A percentile compares a stretch with the other conserved stretches of the same genome.
These are phyloP conservation scores for Chenopodium album DNA, from an alignment of 148 eudicot genomes.

Conservation along the genomic window DNA sequence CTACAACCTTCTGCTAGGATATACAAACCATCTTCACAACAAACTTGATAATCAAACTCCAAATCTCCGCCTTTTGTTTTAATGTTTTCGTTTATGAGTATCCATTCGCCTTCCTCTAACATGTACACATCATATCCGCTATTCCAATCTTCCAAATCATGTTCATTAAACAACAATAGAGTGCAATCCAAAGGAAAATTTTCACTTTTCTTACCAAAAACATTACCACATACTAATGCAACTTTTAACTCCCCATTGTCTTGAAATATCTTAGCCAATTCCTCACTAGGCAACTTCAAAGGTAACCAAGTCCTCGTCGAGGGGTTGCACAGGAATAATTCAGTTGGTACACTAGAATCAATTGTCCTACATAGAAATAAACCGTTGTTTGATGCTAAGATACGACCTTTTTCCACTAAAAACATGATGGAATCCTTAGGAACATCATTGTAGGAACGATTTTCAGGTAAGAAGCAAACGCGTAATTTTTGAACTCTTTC, in stretches of 20 bases:
- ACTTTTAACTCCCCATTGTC: background rate
- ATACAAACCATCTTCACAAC: conserved; percentile 10
- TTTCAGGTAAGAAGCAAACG: background rate
- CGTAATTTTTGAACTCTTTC: background rate
- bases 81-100: background rate
- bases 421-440: background rate
- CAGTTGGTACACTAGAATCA: background rate
- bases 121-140: background rate
- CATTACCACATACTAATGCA: background rate
- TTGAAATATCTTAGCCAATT: background rate
- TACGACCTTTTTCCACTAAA: background rate
- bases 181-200: conserved; percentile 24
- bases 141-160: background rate
- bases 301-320: background rate
- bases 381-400: conserved; percentile 20
- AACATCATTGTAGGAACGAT: background rate
- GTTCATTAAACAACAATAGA: background rate
- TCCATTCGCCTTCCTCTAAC: conserved; percentile 6
- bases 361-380: conserved; percentile 2
- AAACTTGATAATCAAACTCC: conserved; percentile 1
- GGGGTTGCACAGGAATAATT: conserved; percentile 18
- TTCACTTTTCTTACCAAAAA: too few relatives aligned
- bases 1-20: background rate
- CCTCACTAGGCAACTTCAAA: background rate
- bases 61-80: background rate